Evolutionary conservation across 441 rosid species (phyloP), one percentile per base, ranked within the genome.

Genomic region (Brassica balearica): DNA sequence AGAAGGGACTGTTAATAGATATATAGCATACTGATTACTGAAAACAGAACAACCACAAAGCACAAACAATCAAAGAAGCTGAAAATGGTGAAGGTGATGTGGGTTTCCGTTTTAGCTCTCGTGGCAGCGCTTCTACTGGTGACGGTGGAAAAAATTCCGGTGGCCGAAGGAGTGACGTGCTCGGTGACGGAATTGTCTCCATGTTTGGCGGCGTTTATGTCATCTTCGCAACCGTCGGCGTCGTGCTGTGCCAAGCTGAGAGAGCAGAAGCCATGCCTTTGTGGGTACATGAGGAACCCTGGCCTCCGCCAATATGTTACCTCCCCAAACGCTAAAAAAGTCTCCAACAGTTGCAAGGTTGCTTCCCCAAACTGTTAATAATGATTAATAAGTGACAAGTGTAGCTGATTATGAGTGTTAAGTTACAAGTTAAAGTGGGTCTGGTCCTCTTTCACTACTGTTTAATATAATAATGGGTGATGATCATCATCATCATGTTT

Each of bases 191-290:
- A 92, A 85, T 88, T 95, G 81, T 81, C 89, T 76, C 23, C 99
- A 0, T 93, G 97, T 77, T 94, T 82, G 38, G 53, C 83, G 12
- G 98, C 97, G n/a, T 83, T 92, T 56, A 84, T 88, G 29, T 82
- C 93, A 34, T 76, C 86, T 8, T 20, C 92, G 4, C 91, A 86
- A n/a, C 98, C 98, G 12, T 83, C 97, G 0, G 65, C 27, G 2
- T 46, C 56, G 8, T 95, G 99, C 86, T 93, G 98, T 87, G 58
- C 66, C 67, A 95, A 88, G 90, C 89, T 95, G 86, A 92, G 75
- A 81, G 90, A 92, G 56, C 99, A 95, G 83, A 87, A 81, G 81
- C 97, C 97, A 70, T 95, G 99, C 79, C 91, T 95, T 75, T 95
- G 99, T 87, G 86, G 88, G 25, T 95, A 95, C 85, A 72, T 90